Base-by-base conservation (phyloP, 2,329 filamentous ascomycete genomes). In the Ceratocystis ficicola region DNA sequence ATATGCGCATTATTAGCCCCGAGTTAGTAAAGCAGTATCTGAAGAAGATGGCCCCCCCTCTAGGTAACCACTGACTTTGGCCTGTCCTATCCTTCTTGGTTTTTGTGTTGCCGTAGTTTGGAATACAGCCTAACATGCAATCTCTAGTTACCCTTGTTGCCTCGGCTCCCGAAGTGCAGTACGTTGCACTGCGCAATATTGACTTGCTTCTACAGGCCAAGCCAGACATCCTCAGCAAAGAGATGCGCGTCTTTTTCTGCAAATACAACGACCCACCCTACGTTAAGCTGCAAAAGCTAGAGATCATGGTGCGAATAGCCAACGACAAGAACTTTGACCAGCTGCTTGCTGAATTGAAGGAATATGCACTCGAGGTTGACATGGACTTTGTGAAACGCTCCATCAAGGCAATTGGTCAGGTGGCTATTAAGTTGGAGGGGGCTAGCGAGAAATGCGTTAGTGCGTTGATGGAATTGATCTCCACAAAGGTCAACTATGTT, bases 231-330 rank as follows among this genome's bases (percentile, higher is more conserved):
- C 81, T 99, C 8, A 95, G 90, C 80, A 97, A 97, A 76, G 94
- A 99, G 76, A 85, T 99, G 72, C 86, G 94, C 57, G 94, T 99
- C 7, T 99, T 99, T 79, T 99, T 99, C 79, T 99, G 94, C 86
- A 99, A 99, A 78, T 99, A 99, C 79, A 97, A 97, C 74, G 94
- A 99, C 71, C 93, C 94, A 1, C 91, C 91, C 25, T 99, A 99
- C 74, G 86, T 99, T 72, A 99, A 99, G 76, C 85, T 99, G 68
- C 89, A 96, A 74, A 99, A 99, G 74, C 83, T 99, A 62, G 94
- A 99, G 74, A 97, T 97, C 69, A 97, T 99, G 94, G 93, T 99
- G 61, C 87, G 94, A 75, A 97, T 99, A 85, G 90, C 93, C 68
- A 97, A 96, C 77, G 92, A 96, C 71, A 88, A 87, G 73, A 99